Base-by-base conservation (phyloP, 2,329 filamentous ascomycete genomes). In the Fusarium xylarioides region DNA sequence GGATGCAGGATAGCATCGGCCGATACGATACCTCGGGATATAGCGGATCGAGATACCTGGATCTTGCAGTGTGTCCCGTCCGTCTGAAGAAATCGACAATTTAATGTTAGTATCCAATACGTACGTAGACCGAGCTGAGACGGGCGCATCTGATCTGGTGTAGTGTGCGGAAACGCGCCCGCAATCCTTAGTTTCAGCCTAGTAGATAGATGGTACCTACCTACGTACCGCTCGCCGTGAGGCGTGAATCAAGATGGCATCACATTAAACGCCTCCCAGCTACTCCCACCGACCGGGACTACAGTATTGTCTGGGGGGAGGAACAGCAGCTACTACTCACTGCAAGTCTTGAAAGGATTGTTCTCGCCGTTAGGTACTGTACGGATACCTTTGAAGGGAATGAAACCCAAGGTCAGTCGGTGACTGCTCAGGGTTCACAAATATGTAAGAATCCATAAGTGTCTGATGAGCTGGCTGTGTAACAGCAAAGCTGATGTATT, bases 391-490 rank as follows among this genome's bases (percentile, higher is more conserved):
- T 52, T 53, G 47, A 46, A 55, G 40, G 37, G 42, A 34, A 65
- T 59, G 44, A 58, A 60, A 66, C 46, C 35, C 38, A 49, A 35
- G 35, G 23, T 38, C 34, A 53, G 50, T 34, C 64, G 58, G 40
- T 52, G 42, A 63, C 30, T 73, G 61, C 55, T 57, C 61, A n/a
- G 44, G 35, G 49, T 46, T 55, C 60, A 57, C 37, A 42, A 66
- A 50, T 40, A 71, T 68, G 66, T 54, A 67, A 55, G 70, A 46
- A 59, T 58, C 66, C 55, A 64, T 56, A 55, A 58, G 63, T 71
- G 66, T 71, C 62, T 76, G 75, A 68, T 77, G 75, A 76, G 75
- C 55, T 77, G 74, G 75, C 74, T 54, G 75, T 77, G 75, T 73
- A 66, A 77, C 75, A 59, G 59, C 44, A 55, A 64, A 69, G 52